Base-by-base conservation (phyloP, 1,284 basidiomycete species). In the Rhodofomes roseus region DNA sequence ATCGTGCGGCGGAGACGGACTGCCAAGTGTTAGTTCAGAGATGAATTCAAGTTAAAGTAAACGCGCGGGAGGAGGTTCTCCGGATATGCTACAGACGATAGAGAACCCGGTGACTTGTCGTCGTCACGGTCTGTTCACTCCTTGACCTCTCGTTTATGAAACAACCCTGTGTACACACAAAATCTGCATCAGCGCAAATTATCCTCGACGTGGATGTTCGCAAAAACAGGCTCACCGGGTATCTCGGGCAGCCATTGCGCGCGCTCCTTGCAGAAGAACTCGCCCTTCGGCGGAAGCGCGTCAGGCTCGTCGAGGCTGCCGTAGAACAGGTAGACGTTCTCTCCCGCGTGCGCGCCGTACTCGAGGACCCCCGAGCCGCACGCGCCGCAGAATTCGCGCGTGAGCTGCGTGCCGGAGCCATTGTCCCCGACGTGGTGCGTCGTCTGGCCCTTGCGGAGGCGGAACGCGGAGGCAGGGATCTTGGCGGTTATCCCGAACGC, bases 261-360 rank as follows among this genome's bases (percentile, higher is more conserved):
- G 43, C 66, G 55, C 25, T 63, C 40, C 60, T 66, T 68, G 60
- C 66, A 69, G 60, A 71, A 71, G 62, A 71, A 71, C 61, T 71
- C 70, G 39, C 68, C 68, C 51, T 67, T 66, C 7, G 70, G 70
- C 22, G 70, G 68, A n/a, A 71, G 62, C 51, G 43, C 62, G 11
- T 66, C 63, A 1, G 66, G 63, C 16, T 67, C 62, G 56, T 71
- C 68, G 5, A 70, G 54, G 31, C 54, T 60, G 31, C 59, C 59
- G 46, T 60, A 56, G 51, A 56, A 39, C 41, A 52, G 36, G 59
- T 56, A 54, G 40, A 54, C 23, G 39, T 44, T 55, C 34, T 54
- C 41, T 14, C 59, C 41, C 29, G 48, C 48, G 41, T 56, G 48
- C 31, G 54, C 46, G n/a, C 55, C 55, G 34, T 60, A 60, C 46